These are phyloP conservation scores for Pythium aquatile DNA, from an alignment of 352 stramenopile genomes.

Conservation along the genomic window DNA sequence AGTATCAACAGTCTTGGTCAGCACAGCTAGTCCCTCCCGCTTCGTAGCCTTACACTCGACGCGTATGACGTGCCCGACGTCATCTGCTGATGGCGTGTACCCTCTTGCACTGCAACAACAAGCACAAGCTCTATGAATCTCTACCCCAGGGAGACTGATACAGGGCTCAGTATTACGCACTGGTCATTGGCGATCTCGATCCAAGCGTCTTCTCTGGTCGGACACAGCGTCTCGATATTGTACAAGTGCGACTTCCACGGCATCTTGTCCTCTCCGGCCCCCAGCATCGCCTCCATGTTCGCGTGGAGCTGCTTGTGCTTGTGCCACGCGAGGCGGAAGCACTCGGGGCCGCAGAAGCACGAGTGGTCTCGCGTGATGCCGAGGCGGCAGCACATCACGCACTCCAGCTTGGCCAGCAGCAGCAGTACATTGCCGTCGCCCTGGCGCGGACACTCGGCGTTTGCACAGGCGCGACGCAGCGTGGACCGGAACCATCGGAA, in stretches of 20 bases:
- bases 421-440: slow-evolving; percentile 45
- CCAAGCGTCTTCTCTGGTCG: slow-evolving; percentile 31
- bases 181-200: slow-evolving; percentile 33
- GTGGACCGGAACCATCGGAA: slow-evolving; percentile 43
- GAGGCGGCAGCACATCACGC: slow-evolving; percentile 38
- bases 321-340: slow-evolving; percentile 43
- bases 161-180: slow-evolving; percentile 14
- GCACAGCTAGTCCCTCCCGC: slow-evolving; percentile 41
- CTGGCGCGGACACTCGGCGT: slow-evolving; percentile 37
- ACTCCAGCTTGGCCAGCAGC: slow-evolving; percentile 44
- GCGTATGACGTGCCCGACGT: slow-evolving; percentile 78
- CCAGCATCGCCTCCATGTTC: slow-evolving; percentile 20
- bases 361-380: slow-evolving; percentile 39
- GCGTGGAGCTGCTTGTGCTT: slow-evolving; percentile 45
- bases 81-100: slow-evolving; percentile 61
- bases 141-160: neutral
- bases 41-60: slow-evolving; percentile 77
- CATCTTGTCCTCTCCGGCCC: slow-evolving; percentile 25
- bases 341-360: slow-evolving; percentile 42
- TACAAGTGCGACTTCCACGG: slow-evolving; percentile 36
- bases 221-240: slow-evolving; percentile 32
- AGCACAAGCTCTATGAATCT: neutral
- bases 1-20: slow-evolving; percentile 80
- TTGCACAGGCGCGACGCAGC: slow-evolving; percentile 35
- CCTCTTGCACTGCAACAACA: slow-evolving; percentile 31